Evolutionary conservation across 768 basidiomycete genomes (phyloP), one percentile per base, ranked within the genome.

Genomic region (Leccinum rimulosum): DNA sequence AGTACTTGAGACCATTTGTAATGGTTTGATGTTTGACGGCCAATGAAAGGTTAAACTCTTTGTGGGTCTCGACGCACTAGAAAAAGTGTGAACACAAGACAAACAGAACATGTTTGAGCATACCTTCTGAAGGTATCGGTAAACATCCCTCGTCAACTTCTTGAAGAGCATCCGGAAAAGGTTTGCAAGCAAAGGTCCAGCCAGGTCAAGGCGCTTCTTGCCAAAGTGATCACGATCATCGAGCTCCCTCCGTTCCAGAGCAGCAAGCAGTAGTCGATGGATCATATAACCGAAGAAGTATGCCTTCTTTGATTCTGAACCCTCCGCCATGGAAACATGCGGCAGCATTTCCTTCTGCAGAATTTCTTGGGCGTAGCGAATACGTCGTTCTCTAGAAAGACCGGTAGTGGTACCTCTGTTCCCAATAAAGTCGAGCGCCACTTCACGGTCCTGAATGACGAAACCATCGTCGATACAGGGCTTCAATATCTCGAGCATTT

Each of bases 281-380:
- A 98, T 93, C 96, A 99, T 99, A 75, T 98, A 98, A 10, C 97
- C 97, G 63, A 98, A 94, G 83, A 98, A 99, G 75, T 95, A 98
- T 2, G 97, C 97, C 74, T 99, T 99, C 79, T 97, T 97, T 27
- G 92, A 94, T 75, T 96, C 93, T 6, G 93, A 94, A 5, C 95
- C 95, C 73, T 96, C 94, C 1, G 87, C 84, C 87, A 95, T 95
- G 3, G 95, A 95, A 25, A 99, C 89, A 68, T 98, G 97, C 0
- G 97, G 97, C 49, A 99, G 73, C 90, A 98, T 95, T 77, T 98
- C 96, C 76, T 98, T 98, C 76, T 98, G 95, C 58, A 99, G 70
- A 67, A 99, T 98, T 73, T 98, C 97, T 70, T 95, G 93, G 0
- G 97, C 97, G 67, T 97, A 97, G 53, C 95, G 88, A 56, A 98